Conservation (phyloP, 345 rosid species). For the Litchi chinensis region DNA sequence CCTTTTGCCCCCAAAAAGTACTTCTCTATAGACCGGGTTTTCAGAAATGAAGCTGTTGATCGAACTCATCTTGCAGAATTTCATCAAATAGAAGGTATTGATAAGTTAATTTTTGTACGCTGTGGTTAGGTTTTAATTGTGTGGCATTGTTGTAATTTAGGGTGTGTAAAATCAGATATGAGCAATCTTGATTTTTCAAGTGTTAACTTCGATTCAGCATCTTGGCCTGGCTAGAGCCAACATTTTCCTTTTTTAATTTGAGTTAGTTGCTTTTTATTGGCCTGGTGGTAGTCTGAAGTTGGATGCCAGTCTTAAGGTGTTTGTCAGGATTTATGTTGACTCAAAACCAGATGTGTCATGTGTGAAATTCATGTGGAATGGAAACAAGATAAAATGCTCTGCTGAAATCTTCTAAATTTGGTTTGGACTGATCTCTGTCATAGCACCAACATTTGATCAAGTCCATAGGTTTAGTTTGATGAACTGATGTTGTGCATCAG, state of each 20-base stretch:
- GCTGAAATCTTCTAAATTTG: conserved; percentile 6
- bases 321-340: background rate
- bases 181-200: background rate
- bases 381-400: background rate
- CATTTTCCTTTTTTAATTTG: background rate
- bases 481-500: background rate
- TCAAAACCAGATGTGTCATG: background rate
- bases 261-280: background rate
- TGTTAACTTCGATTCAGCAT: background rate
- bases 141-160: background rate
- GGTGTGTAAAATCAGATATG: background rate
- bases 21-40: conserved; percentile 95
- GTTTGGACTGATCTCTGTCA: background rate
- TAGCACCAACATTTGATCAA: background rate
- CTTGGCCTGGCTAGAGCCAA: background rate
- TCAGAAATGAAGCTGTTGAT: conserved; percentile 98
- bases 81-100: conserved; percentile 96
- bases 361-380: background rate
- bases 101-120: background rate
- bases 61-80: conserved; percentile 96
- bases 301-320: background rate
- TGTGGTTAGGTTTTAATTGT: background rate
- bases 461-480: background rate
- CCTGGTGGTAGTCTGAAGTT: background rate
- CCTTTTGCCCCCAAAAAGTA: conserved; percentile 81